Conservation (phyloP, 257 asterid species). For the Fraxinus excelsior region DNA sequence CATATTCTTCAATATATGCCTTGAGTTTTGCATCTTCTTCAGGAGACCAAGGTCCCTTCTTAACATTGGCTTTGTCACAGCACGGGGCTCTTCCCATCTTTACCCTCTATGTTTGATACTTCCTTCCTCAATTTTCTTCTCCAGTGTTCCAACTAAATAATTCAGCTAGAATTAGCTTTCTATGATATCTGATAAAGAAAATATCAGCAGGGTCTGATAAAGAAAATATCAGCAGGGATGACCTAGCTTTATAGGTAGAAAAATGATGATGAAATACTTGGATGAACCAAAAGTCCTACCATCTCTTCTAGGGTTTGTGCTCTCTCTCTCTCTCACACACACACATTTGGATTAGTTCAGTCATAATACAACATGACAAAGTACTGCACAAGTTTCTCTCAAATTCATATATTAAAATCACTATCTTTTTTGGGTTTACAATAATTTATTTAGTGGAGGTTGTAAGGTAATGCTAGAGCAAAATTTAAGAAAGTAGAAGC, state of each 20-base stretch:
- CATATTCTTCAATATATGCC: slow-evolving; percentile 47
- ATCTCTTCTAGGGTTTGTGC: slow-evolving; percentile 35
- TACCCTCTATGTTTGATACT: background rate
- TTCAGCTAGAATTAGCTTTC: background rate
- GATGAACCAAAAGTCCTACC: slow-evolving; percentile 27
- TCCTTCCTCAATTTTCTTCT: background rate
- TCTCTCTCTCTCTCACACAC: background rate
- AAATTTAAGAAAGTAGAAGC: slow-evolving; percentile 28
- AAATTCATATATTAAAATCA: slow-evolving; percentile 18
- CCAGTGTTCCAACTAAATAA: background rate
- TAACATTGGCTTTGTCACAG: slow-evolving; percentile 55
- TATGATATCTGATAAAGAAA: slow-evolving; percentile 15
- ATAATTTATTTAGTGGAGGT: slow-evolving; percentile 27
- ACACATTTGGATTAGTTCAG: slow-evolving; percentile 39
- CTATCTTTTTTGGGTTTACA: slow-evolving; percentile 21
- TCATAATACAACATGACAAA: slow-evolving; percentile 23
- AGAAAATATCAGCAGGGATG: slow-evolving; percentile 28
- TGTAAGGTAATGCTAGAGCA: slow-evolving; percentile 21
- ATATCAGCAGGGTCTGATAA: slow-evolving; percentile 23
- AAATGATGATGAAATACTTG: slow-evolving; percentile 36
- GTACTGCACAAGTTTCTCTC: slow-evolving; percentile 26
- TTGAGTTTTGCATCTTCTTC: slow-evolving; percentile 61
- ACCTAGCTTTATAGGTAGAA: slow-evolving; percentile 46
- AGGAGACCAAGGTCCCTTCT: slow-evolving; percentile 60
- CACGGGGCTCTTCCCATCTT: slow-evolving; percentile 63